Percentiles rank a stretch among this genome's conserved stretches.
phyloP scores from a whole-genome alignment of 176 grass and related monocot genomes.

The Bonia amplexicaulis region DNA sequence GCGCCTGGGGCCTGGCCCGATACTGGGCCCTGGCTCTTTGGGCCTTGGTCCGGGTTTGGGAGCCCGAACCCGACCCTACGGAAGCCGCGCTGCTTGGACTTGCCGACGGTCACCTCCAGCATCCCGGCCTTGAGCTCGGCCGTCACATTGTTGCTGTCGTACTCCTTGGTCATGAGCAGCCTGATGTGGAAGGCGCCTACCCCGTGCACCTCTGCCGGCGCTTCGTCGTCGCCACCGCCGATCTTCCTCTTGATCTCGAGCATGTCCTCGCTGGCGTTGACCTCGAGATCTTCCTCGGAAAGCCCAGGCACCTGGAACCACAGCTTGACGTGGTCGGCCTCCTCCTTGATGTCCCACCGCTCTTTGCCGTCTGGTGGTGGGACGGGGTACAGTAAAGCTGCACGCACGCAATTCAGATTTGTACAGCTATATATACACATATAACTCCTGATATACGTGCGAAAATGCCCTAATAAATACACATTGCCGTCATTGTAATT shows the following conservation, averaged over 20 bases:
- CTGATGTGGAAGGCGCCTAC: slow-evolving; percentile 25
- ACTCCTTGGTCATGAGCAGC: slow-evolving; percentile 25
- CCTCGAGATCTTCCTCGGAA: slow-evolving; percentile 10
- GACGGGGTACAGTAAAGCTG: not conserved
- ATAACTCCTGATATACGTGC: too few relatives aligned
- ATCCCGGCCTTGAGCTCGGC: slow-evolving; percentile 32
- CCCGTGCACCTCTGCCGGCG: not conserved
- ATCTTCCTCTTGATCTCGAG: slow-evolving; percentile 26
- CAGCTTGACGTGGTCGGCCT: not conserved
- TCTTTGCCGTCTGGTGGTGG: slow-evolving; percentile 19
- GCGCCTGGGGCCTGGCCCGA: not conserved
- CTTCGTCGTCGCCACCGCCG: not conserved
- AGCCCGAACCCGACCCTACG: not conserved
- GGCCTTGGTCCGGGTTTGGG: not conserved
- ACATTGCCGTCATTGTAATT: too few relatives aligned
- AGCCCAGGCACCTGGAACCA: slow-evolving; percentile 27
- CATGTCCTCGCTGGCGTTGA: not conserved
- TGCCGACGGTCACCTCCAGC: slow-evolving; percentile 23
- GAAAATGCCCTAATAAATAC: too few relatives aligned
- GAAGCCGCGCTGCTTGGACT: not conserved
- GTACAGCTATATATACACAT: too few relatives aligned
- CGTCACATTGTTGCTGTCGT: not conserved
- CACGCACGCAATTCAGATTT: too few relatives aligned
- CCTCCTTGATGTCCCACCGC: slow-evolving; percentile 35
- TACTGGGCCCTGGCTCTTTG: not conserved